A percentile compares a stretch with the other conserved stretches of the same genome.
Evolutionary conservation across 1,284 basidiomycete species (phyloP).

Genomic region (Coniferiporia sulphurascens): DNA sequence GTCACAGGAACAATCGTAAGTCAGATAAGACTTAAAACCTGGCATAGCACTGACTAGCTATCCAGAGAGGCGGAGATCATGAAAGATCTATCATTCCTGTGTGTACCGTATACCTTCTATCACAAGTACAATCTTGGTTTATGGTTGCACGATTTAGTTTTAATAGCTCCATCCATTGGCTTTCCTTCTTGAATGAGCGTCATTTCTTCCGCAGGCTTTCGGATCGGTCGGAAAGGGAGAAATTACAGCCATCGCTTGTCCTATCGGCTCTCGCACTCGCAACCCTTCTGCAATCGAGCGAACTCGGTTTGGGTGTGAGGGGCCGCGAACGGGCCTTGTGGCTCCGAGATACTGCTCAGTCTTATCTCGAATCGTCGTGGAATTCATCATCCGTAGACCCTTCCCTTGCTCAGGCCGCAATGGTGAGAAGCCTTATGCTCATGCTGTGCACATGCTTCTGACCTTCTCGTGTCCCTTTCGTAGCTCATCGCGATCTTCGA

Average conservation of each 20-base stretch:
- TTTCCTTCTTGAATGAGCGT: constrained; percentile 59
- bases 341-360: constrained; percentile 51
- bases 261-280: constrained; percentile 65
- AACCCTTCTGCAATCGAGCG: constrained; percentile 68
- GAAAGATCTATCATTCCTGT: constrained; percentile 16
- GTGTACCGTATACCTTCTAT: background rate
- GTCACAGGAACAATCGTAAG: constrained; percentile 41
- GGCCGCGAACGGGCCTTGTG: constrained; percentile 50
- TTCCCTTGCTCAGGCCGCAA: constrained; percentile 65
- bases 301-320: constrained; percentile 46
- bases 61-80: constrained; percentile 12
- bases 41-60: background rate
- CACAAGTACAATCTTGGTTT: background rate
- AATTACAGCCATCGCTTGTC: constrained; percentile 66
- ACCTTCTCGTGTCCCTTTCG: background rate
- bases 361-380: constrained; percentile 48
- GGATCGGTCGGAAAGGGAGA: constrained; percentile 42
- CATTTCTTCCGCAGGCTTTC: constrained; percentile 50
- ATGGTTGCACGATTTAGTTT: constrained; percentile 32
- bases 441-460: background rate
- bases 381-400: constrained; percentile 50
- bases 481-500: constrained; percentile 74
- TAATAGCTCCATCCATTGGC: constrained; percentile 47
- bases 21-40: background rate
- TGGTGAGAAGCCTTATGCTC: constrained; percentile 41